Evolutionary conservation across 148 eudicot species (phyloP).

Genomic region (Agrostemma githago): DNA sequence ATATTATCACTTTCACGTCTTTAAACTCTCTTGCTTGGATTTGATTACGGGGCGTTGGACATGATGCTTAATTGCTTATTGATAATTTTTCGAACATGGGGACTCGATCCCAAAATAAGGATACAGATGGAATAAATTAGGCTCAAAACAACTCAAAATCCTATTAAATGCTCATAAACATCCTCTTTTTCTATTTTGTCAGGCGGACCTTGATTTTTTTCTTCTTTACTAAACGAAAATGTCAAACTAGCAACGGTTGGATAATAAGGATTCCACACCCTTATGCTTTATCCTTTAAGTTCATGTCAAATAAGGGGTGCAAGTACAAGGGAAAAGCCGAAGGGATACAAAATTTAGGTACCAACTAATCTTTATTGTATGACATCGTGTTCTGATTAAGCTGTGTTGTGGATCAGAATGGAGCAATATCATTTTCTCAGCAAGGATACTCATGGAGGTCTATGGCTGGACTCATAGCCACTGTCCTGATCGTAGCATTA

Average conservation of each 20-base stretch:
- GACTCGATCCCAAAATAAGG: not conserved
- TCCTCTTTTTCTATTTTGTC: too few relatives aligned
- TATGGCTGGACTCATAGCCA: constrained; percentile 39
- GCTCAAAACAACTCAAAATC: not conserved
- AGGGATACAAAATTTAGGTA: not conserved
- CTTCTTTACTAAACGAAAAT: not conserved
- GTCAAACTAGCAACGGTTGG: not conserved
- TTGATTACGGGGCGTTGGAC: too few relatives aligned
- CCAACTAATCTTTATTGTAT: not conserved
- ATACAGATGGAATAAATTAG: not conserved
- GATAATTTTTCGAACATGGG: not conserved
- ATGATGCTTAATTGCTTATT: too few relatives aligned
- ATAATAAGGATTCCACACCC: not conserved
- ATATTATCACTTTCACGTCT: constrained; percentile 2
- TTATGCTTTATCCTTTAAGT: not conserved
- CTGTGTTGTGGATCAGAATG: constrained; percentile 45
- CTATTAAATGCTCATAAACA: too few relatives aligned
- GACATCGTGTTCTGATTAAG: constrained; percentile 4
- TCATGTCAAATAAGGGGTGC: not conserved
- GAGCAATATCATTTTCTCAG: constrained; percentile 39
- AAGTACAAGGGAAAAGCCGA: not conserved
- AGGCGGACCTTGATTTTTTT: not conserved
- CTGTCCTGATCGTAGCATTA: constrained; percentile 37
- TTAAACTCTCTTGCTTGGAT: too few relatives aligned
- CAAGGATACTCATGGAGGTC: constrained; percentile 31